Evolutionary conservation across 2,329 filamentous ascomycete species (phyloP).

Genomic region (Lojkania enalia): DNA sequence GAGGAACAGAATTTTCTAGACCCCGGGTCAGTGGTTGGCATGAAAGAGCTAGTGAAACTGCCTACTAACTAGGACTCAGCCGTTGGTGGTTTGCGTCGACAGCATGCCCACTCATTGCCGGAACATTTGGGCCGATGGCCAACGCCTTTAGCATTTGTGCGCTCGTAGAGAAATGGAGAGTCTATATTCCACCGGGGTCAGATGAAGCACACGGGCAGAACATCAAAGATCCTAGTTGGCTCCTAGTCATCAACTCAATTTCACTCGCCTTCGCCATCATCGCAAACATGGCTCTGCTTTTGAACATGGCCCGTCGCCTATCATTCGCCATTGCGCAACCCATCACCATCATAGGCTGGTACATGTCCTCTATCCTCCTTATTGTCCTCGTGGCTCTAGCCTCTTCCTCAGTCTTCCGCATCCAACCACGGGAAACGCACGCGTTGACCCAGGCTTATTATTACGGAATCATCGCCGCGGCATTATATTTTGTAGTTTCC

Average conservation of each 20-base stretch:
- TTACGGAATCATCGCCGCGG: constrained; percentile 62
- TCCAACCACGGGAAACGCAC: constrained; percentile 48
- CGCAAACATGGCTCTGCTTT: constrained; percentile 58
- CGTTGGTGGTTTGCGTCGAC: constrained; percentile 66
- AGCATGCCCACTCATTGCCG: constrained; percentile 60
- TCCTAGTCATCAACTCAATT: constrained; percentile 59
- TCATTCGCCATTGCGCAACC: constrained; percentile 61
- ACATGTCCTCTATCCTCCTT: constrained; percentile 57
- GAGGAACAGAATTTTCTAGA: constrained; percentile 50
- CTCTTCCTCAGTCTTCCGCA: constrained; percentile 49
- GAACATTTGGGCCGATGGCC: constrained; percentile 59
- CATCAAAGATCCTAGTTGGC: constrained; percentile 60
- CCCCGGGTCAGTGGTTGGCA: constrained; percentile 49
- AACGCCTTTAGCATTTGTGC: constrained; percentile 60
- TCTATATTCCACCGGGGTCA: constrained; percentile 52
- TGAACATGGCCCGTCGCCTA: constrained; percentile 63
- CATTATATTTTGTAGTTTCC: constrained; percentile 59
- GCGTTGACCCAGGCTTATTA: constrained; percentile 62
- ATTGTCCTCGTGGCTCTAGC: constrained; percentile 56
- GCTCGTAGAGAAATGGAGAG: constrained; percentile 60
- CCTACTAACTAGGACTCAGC: constrained; percentile 36
- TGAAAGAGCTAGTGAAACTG: no score
- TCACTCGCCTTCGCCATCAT: constrained; percentile 58
- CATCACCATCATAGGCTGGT: constrained; percentile 64
- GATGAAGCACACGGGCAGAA: constrained; percentile 50